Evolutionary conservation across 163 green algal genomes (phyloP).

Genomic region (Volvox carteri): DNA sequence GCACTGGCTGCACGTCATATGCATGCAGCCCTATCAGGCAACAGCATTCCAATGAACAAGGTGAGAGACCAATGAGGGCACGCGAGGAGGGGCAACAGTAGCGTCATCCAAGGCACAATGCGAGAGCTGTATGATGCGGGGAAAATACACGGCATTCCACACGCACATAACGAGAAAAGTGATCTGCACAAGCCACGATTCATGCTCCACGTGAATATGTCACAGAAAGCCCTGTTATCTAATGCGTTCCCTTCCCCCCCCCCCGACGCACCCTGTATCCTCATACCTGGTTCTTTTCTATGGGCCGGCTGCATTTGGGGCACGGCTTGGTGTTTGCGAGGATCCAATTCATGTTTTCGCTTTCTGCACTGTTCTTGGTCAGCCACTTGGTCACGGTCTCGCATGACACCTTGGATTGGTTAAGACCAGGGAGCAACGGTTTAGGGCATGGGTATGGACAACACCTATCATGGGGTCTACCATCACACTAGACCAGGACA

Average conservation of each 20-base stretch:
- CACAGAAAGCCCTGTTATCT: not conserved
- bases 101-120: not conserved
- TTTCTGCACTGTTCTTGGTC: constrained; percentile 97
- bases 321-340: constrained; percentile 98
- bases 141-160: not conserved
- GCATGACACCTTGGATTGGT: constrained; percentile 85
- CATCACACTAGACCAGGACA: too few species aligned
- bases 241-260: not conserved
- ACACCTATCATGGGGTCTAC: too few species aligned
- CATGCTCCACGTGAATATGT: too few species aligned
- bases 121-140: not conserved
- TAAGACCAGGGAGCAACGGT: too few species aligned
- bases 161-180: not conserved
- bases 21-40: constrained; percentile 93
- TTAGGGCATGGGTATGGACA: too few species aligned
- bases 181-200: too few species aligned
- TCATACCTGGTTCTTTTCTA: constrained; percentile 98
- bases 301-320: constrained; percentile 95
- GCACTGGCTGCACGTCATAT: constrained; percentile 99
- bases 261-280: not conserved
- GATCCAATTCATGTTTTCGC: constrained; percentile 98
- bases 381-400: constrained; percentile 92
- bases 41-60: not conserved
- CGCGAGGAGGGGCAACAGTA: not conserved
- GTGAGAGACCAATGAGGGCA: not conserved